phyloP scores from a whole-genome alignment of 1,284 basidiomycete species.

The Termitomyces sp. region DNA sequence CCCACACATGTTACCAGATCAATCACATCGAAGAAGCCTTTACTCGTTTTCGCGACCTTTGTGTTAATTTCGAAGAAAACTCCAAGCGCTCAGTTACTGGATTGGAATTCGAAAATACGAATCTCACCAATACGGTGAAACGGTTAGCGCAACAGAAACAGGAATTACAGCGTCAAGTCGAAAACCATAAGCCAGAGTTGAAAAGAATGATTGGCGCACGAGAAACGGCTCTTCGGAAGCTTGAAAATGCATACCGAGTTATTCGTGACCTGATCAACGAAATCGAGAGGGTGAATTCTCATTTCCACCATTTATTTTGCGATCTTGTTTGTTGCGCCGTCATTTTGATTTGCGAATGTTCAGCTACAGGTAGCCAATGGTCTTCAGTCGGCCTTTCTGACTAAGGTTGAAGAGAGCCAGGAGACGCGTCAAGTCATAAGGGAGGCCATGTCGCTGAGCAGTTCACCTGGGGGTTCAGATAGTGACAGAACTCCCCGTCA shows the following conservation, averaged over 20 bases:
- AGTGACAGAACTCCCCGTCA: slow-evolving; percentile 22
- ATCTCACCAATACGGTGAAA: slow-evolving; percentile 3
- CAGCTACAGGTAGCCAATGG: slow-evolving; percentile 11
- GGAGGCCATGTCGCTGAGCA: slow-evolving; percentile 8
- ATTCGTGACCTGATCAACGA: slow-evolving; percentile 37
- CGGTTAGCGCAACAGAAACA: slow-evolving; percentile 24
- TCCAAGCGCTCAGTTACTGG: slow-evolving; percentile 12
- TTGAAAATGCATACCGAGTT: slow-evolving; percentile 33
- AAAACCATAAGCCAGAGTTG: slow-evolving; percentile 22
- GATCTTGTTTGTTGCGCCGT: slow-evolving; percentile 6
- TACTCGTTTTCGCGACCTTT: slow-evolving; percentile 21
- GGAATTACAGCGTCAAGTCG: slow-evolving; percentile 24
- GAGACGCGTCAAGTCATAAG: slow-evolving; percentile 6
- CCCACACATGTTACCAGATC: slow-evolving; percentile 13
- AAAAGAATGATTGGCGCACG: slow-evolving; percentile 26
- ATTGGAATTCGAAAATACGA: background rate
- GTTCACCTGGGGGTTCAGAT: slow-evolving; percentile 14
- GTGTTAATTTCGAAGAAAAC: slow-evolving; percentile 17
- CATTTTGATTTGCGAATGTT: slow-evolving; percentile 5
- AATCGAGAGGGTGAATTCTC: slow-evolving; percentile 32
- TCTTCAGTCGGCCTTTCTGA: background rate
- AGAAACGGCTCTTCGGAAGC: slow-evolving; percentile 29
- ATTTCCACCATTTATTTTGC: slow-evolving; percentile 1
- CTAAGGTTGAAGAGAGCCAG: slow-evolving; percentile 6
- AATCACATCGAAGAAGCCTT: slow-evolving; percentile 17